Base-by-base conservation (phyloP, 2,329 filamentous ascomycete species). In the Pseudogymnoascus sp. region DNA sequence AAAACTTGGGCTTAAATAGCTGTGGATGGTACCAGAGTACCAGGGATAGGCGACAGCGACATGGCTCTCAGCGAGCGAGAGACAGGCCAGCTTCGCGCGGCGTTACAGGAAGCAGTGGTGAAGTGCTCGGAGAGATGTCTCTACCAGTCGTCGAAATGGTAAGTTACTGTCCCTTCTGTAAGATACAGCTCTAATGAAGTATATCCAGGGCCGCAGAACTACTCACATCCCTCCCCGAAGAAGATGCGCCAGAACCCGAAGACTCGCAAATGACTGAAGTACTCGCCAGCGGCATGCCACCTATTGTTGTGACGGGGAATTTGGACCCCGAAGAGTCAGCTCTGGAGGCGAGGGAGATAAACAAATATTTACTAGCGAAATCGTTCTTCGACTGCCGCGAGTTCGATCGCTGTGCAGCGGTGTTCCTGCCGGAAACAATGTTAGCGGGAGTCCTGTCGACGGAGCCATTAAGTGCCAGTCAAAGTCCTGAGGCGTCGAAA, bases 91-190 rank as follows among this genome's bases (percentile, higher is more conserved):
- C 65, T 75, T 41, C 67, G 89, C 72, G 83, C 82, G 39, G 85
- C 90, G 36, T 82, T 97, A 48, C 91, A 96, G 75, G 89, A 92
- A 72, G 92, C 93, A 31, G 88, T 95, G 2, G 83, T 95, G 23
- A 92, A 92, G 74, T 98, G 93, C 78, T 96, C 92, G 1, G 95
- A 99, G 75, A 83, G 95, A 75, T 96, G 95, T 75, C 83, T 99
- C 11, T 98, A 97, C 73, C 93, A 97, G 72, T 95, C 93, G 6
- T 89, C 95, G 28, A 98, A 98, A 86, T 99, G 95, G 95, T 96
- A 75, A 64, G 71, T 39, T 41, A 43, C 11, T 2, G 21, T 61
- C 14, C 62, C 61, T 34, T 28, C 41, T 61, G 31, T 16, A 31
- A 64, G 60, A 25, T 43, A 23, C 61, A 23, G 19, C 67, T 23